Evolutionary conservation across 1,284 basidiomycete genomes (phyloP).

Genomic region (Boletus albobrunnescens): DNA sequence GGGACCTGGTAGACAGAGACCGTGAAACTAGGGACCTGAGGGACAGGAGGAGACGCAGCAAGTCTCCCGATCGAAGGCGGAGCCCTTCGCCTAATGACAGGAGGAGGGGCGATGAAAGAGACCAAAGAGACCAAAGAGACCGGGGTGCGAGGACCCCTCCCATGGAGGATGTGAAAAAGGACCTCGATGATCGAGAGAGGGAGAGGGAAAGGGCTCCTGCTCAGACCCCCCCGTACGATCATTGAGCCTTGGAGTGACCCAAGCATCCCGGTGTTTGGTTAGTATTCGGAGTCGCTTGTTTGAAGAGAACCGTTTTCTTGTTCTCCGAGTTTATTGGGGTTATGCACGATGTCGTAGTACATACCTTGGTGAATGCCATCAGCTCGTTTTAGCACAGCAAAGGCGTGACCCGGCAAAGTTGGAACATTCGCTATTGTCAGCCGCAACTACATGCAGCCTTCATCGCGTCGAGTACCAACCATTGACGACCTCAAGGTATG

Average conservation of each 20-base stretch:
- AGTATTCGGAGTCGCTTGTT: conserved; percentile 1
- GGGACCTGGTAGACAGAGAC: conserved; percentile 27
- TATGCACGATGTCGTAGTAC: conserved; percentile 20
- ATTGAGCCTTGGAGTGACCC: conserved; percentile 25
- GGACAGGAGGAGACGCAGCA: conserved; percentile 46
- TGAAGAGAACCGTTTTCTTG: conserved; percentile 1
- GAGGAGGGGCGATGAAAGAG: conserved; percentile 44
- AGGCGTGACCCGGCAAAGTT: no score
- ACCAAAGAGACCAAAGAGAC: no score
- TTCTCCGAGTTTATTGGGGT: neutral
- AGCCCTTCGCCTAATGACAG: conserved; percentile 48
- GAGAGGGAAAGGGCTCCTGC: conserved; percentile 27
- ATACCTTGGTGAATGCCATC: conserved; percentile 23
- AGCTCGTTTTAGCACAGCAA: neutral
- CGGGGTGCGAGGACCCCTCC: conserved; percentile 44
- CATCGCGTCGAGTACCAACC: conserved; percentile 28
- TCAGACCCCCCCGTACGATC: conserved; percentile 51
- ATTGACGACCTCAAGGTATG: conserved; percentile 32
- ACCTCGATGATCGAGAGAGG: conserved; percentile 41
- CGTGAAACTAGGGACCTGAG: conserved; percentile 31
- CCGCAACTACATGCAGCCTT: conserved; percentile 24
- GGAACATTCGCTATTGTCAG: no score
- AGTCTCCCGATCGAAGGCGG: conserved; percentile 46
- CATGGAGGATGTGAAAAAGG: conserved; percentile 44
- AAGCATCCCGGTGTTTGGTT: conserved; percentile 6